These are phyloP conservation scores for Calocybe gambosa DNA, from an alignment of 1,284 basidiomycete genomes.

Conservation along the genomic window DNA sequence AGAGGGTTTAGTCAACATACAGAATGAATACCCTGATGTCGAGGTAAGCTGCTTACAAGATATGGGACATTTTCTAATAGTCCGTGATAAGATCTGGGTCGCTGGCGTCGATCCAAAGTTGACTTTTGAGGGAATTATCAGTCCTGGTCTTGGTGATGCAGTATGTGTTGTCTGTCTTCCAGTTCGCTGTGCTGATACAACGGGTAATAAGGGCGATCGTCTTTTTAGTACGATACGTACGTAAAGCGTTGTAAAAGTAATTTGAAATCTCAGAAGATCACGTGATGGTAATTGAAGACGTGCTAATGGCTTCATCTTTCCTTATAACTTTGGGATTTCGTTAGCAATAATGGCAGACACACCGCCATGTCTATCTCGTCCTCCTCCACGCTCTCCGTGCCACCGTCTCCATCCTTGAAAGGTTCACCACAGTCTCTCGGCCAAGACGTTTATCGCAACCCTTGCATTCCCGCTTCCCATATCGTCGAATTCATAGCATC, in stretches of 20 bases:
- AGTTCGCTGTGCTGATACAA: constrained; percentile 10
- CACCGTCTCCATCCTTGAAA: constrained; percentile 26
- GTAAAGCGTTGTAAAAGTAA: constrained; percentile 11
- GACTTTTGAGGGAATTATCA: constrained; percentile 71
- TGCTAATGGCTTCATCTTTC: constrained; percentile 32
- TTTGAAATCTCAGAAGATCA: constrained; percentile 14
- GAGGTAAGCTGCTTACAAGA: constrained; percentile 45
- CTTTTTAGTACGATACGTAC: constrained; percentile 51
- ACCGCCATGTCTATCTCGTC: constrained; percentile 28
- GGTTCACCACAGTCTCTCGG: constrained; percentile 18
- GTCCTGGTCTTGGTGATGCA: constrained; percentile 85
- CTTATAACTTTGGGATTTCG: constrained; percentile 16
- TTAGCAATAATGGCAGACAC: constrained; percentile 29
- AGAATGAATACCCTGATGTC: constrained; percentile 66
- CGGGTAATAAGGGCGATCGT: constrained; percentile 50
- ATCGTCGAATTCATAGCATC: constrained; percentile 65
- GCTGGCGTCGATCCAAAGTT: constrained; percentile 74
- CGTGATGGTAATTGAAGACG: constrained; percentile 30
- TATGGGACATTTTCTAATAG: constrained; percentile 6
- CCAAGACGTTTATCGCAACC: constrained; percentile 32
- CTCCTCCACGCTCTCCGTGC: constrained; percentile 28
- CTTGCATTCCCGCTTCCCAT: constrained; percentile 51
- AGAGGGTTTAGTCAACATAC: constrained; percentile 67
- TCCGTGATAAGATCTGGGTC: constrained; percentile 64
- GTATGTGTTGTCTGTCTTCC: constrained; percentile 36